A percentile compares a stretch with the other conserved stretches of the same genome.
Conservation (phyloP, 176 grass and related monocot species). For the Paspalum vaginatum region DNA sequence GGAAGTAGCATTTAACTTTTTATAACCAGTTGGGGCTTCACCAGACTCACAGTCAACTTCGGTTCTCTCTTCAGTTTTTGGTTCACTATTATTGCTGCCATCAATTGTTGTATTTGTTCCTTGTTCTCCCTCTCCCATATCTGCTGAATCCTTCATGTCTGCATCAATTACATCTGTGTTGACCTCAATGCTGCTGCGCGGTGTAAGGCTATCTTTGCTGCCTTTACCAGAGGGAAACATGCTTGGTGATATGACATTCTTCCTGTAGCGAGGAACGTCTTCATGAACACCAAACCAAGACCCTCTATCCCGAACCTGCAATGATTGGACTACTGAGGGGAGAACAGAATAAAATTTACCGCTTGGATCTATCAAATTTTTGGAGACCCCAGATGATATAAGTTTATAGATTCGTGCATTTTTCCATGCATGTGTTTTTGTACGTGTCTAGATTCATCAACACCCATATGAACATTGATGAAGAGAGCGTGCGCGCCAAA, state of each 20-base stretch:
- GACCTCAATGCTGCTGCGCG: slow-evolving; percentile 37
- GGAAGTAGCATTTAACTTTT: slow-evolving; percentile 32
- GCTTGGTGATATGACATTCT: slow-evolving; percentile 66
- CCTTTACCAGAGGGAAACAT: slow-evolving; percentile 96
- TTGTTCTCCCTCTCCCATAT: slow-evolving; percentile 31
- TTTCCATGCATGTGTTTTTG: no score
- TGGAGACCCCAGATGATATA: neutral
- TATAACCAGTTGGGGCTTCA: slow-evolving; percentile 26
- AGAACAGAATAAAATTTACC: slow-evolving; percentile 1
- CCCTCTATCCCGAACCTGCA: slow-evolving; percentile 86
- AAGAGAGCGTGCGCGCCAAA: no score
- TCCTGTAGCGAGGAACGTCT: slow-evolving; percentile 80
- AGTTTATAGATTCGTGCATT: neutral
- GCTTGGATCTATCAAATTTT: slow-evolving; percentile 25
- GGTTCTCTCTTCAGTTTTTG: slow-evolving; percentile 3
- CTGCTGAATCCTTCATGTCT: slow-evolving; percentile 37
- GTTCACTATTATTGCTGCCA: slow-evolving; percentile 13
- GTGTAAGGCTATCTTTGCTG: slow-evolving; percentile 34
- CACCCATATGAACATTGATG: no score
- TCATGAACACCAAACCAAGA: slow-evolving; percentile 82
- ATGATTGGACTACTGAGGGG: slow-evolving; percentile 11
- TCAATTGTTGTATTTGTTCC: slow-evolving; percentile 23
- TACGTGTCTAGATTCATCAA: no score
- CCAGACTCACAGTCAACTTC: slow-evolving; percentile 37
- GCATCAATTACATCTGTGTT: slow-evolving; percentile 40